A percentile compares a stretch with the other conserved stretches of the same genome.
Conservation (phyloP, 441 rosid species). For the Pelargonium myrrhifolium region DNA sequence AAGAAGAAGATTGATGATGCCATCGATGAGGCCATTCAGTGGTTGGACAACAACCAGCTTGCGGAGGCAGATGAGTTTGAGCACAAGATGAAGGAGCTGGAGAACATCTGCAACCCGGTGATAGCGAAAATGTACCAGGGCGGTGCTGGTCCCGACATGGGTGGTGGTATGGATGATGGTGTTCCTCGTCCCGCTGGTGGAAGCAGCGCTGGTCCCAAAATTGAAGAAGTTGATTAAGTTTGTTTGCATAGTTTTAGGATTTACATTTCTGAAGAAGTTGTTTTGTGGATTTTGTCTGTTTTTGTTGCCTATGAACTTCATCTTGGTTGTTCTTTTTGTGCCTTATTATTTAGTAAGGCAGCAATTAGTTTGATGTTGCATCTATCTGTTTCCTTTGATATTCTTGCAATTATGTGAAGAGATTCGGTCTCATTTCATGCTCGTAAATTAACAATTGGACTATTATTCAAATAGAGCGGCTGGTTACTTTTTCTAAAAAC, state of each 20-base stretch:
- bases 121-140: slow-evolving; percentile 57
- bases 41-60: slow-evolving; percentile 54
- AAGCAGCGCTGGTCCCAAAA: slow-evolving; percentile 52
- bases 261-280: background rate
- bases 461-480: too few species aligned
- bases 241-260: background rate
- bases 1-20: slow-evolving; percentile 61
- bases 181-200: slow-evolving; percentile 19
- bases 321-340: too few species aligned
- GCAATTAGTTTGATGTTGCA: too few species aligned
- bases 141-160: slow-evolving; percentile 22
- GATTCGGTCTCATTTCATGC: too few species aligned
- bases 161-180: slow-evolving; percentile 42
- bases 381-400: too few species aligned
- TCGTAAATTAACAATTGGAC: too few species aligned
- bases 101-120: slow-evolving; percentile 49
- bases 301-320: background rate
- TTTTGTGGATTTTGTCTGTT: background rate
- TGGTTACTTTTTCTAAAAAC: too few species aligned
- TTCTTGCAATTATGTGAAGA: too few species aligned
- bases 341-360: too few species aligned
- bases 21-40: slow-evolving; percentile 38
- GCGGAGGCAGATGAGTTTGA: slow-evolving; percentile 53
- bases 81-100: slow-evolving; percentile 64
- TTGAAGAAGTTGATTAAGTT: slow-evolving; percentile 74